phyloP scores from a whole-genome alignment of 208 protist species.

The Leishmania lainsoni region DNA sequence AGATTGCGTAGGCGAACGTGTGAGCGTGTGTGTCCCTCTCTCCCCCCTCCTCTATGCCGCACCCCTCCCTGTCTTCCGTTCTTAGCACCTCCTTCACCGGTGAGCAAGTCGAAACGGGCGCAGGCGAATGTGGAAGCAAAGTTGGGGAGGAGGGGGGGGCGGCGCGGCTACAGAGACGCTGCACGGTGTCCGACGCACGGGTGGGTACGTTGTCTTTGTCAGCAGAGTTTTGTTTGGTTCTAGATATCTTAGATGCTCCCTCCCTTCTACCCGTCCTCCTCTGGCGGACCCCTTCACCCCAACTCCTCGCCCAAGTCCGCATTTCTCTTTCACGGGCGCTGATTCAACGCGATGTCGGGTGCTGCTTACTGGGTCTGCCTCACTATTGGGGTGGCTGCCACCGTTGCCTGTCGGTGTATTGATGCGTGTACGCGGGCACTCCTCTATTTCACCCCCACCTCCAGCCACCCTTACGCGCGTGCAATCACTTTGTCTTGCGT shows the following conservation, averaged over 20 bases:
- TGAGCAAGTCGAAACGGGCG: background rate
- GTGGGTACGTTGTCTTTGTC: background rate
- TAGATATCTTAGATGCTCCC: constrained; percentile 2
- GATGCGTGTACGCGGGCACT: background rate
- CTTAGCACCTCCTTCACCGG: background rate
- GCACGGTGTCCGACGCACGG: background rate
- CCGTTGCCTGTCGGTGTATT: background rate
- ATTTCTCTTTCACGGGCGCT: background rate
- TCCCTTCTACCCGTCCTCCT: background rate
- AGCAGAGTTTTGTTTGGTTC: background rate
- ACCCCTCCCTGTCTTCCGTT: background rate
- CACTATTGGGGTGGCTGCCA: background rate
- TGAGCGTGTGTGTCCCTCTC: background rate
- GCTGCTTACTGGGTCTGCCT: background rate
- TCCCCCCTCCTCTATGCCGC: background rate
- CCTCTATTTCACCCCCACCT: background rate
- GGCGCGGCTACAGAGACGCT: background rate
- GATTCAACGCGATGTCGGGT: background rate
- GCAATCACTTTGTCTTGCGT: background rate
- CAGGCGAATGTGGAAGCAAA: too few species aligned
- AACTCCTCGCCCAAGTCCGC: background rate
- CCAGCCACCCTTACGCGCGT: background rate
- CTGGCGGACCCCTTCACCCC: background rate
- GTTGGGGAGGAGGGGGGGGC: background rate
- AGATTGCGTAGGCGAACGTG: background rate